phyloP scores from a whole-genome alignment of 1,139 yeast genomes.

The Suhomyces bribrorum region DNA sequence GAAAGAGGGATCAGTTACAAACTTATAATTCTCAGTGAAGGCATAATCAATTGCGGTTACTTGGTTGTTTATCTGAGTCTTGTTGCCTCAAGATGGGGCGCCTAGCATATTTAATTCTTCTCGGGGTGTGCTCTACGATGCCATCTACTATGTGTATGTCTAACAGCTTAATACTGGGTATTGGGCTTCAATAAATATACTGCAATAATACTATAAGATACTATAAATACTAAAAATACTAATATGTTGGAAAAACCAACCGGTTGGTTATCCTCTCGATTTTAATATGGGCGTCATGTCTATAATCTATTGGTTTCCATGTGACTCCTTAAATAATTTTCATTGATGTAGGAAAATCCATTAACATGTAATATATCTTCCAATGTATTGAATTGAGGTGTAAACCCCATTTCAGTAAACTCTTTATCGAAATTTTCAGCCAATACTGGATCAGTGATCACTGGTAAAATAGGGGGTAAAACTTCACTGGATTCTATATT shows the following conservation, averaged over 20 bases:
- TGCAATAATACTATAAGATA: too few relatives aligned
- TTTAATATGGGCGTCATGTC: too few relatives aligned
- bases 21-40: conserved; percentile 7
- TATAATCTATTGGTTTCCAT: conserved; percentile 1
- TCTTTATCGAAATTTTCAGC: conserved; percentile 93
- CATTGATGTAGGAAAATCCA: conserved; percentile 48
- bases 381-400: conserved; percentile 33
- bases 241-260: background rate
- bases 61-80: background rate
- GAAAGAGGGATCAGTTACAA: conserved; percentile 6
- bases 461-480: conserved; percentile 81
- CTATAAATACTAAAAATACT: background rate
- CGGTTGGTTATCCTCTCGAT: background rate
- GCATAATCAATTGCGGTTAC: conserved; percentile 3
- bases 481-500: conserved; percentile 25
- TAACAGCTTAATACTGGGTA: conserved; percentile 1
- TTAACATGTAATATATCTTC: conserved; percentile 42
- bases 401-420: conserved; percentile 73
- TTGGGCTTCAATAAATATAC: background rate
- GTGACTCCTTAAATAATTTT: conserved; percentile 29
- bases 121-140: background rate
- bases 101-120: conserved; percentile 8
- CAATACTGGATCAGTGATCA: conserved; percentile 77
- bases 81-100: background rate
- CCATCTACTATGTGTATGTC: background rate